Evolutionary conservation across 306 rosid genomes (phyloP).

Genomic region (Canavalia gladiata): DNA sequence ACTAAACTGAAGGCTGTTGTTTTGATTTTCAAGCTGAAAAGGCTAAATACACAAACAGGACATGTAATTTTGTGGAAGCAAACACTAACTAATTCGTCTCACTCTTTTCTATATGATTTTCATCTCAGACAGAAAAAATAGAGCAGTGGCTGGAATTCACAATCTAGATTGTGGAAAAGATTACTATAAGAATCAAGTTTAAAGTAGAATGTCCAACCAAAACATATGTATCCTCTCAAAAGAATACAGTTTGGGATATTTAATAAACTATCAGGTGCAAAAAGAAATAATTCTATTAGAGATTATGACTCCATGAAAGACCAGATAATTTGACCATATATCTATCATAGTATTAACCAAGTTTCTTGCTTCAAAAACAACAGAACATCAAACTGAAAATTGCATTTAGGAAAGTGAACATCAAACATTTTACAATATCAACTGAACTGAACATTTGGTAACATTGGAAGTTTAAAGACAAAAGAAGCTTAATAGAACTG

Average conservation of each 20-base stretch:
- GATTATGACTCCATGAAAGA: background rate
- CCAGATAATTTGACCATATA: background rate
- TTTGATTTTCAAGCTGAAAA: background rate
- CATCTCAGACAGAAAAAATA: conserved; percentile 2
- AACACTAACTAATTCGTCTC: background rate
- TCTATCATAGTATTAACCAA: background rate
- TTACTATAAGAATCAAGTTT: background rate
- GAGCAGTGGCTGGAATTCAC: background rate
- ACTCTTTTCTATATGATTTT: conserved; percentile 10
- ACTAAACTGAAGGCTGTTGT: background rate
- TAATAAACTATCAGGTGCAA: background rate
- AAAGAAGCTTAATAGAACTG: background rate
- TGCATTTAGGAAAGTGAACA: background rate
- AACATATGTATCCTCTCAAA: background rate
- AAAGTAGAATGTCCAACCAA: background rate
- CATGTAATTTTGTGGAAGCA: background rate
- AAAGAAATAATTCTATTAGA: background rate
- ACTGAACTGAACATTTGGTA: background rate
- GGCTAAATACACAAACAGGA: background rate
- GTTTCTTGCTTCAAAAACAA: background rate
- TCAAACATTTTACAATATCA: background rate
- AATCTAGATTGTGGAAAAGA: background rate
- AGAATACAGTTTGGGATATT: background rate
- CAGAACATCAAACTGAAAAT: background rate
- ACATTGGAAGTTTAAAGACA: background rate